These are phyloP conservation scores for Paramecium octaurelia DNA, from an alignment of 73 alveolate genomes.

Conservation along the genomic window DNA sequence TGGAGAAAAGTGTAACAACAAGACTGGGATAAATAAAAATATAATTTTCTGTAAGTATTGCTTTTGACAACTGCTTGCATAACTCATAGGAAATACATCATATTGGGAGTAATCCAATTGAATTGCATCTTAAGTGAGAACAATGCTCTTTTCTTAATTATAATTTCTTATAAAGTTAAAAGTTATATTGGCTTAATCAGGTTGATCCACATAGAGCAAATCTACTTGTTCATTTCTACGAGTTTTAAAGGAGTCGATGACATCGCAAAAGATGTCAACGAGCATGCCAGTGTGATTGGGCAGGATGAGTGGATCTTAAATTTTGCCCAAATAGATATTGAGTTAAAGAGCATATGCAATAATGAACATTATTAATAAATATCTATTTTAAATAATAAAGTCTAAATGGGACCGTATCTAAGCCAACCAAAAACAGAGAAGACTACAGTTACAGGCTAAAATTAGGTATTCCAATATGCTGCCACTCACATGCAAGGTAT, in stretches of 20 bases:
- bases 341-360: neutral
- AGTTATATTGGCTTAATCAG: neutral
- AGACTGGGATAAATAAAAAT: neutral
- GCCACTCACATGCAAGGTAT: conserved; percentile 78
- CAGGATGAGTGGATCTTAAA: neutral
- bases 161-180: neutral
- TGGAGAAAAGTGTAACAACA: neutral
- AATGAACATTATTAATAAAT: neutral
- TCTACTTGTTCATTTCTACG: neutral
- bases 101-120: neutral
- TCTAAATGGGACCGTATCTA: conserved; percentile 84
- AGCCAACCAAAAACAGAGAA: conserved; percentile 80
- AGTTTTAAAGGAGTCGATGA: neutral
- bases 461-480: conserved; percentile 65
- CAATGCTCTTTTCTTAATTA: neutral
- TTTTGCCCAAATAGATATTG: neutral
- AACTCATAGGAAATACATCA: conserved; percentile 3
- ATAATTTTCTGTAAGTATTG: conserved; percentile 5
- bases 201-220: neutral
- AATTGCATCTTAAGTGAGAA: neutral
- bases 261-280: neutral
- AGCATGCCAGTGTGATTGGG: neutral
- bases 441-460: conserved; percentile 73
- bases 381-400: conserved; percentile 6
- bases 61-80: neutral